Base-by-base conservation (phyloP, 2,329 filamentous ascomycete species). In the Calonectria multiphialidica region DNA sequence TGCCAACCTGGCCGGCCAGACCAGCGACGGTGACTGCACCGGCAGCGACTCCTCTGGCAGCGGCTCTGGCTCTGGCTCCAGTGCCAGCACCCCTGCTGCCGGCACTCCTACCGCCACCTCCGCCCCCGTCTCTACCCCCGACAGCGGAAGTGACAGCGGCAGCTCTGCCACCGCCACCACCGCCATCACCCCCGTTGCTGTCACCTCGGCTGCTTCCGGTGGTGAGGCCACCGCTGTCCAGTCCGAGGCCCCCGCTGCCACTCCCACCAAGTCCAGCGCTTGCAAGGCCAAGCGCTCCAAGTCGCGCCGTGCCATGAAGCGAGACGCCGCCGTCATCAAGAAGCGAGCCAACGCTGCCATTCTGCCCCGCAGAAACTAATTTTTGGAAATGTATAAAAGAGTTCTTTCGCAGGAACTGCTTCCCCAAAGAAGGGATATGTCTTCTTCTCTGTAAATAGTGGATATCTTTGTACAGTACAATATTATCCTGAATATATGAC, bases 1-100 rank as follows among this genome's bases (percentile, higher is more conserved):
- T 45, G 79, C 81, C 75, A 84, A 84, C 82, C 72, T 80, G 5
- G 76, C 72, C 30, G 82, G 81, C 15, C 77, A 80, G 78, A 59
- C 75, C 25, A 79, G 72, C 63, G 82, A 84, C 40, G 82, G 82
- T 55, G 82, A 84, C 79, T 84, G 82, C 81, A 83, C 82, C 18
- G 73, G 67, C 50, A 80, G 79, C 62, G 73, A 80, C 76, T 75
- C 77, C 72, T 81, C 81, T 35, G 77, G 73, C 44, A 71, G 62
- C 53, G 71, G 67, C 62, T 74, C 62, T 2, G 68, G 72, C 61
- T 73, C 72, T 35, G 68, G 40, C 45, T 73, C 72, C 35, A 65
- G 40, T 37, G 37, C 45, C 30, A 47, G 59, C 57, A 45, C 63
- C 28, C 49, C 62, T 53, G 72, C 25, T 18, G 63, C 49, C 16